Conservation (phyloP, 2,329 filamentous ascomycete genomes). For the Aspergillus glaucus region DNA sequence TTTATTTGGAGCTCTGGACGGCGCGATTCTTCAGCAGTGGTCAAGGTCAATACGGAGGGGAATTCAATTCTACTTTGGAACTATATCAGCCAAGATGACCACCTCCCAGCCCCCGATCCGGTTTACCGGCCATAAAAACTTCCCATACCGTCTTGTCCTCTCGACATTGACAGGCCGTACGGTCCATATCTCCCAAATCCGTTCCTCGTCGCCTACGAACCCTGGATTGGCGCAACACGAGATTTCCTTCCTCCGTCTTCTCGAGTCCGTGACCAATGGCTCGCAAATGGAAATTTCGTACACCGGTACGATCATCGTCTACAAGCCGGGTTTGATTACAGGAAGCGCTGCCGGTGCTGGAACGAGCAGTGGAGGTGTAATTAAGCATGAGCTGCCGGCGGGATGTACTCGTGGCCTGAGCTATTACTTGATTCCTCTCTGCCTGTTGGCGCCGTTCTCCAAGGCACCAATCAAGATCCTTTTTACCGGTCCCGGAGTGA, state of each 20-base stretch:
- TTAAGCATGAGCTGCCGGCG: slow-evolving; percentile 73
- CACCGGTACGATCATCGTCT: slow-evolving; percentile 87
- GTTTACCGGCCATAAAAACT: slow-evolving; percentile 77
- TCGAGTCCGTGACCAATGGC: slow-evolving; percentile 93
- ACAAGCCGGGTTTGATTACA: slow-evolving; percentile 86
- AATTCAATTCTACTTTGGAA: neutral
- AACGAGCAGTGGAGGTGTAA: slow-evolving; percentile 61
- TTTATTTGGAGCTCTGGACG: neutral
- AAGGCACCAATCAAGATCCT: slow-evolving; percentile 86
- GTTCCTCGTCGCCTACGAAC: slow-evolving; percentile 73
- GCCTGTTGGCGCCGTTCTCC: slow-evolving; percentile 84
- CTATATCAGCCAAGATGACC: slow-evolving; percentile 25
- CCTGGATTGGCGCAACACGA: slow-evolving; percentile 89
- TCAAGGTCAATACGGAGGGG: slow-evolving; percentile 1
- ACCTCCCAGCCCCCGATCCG: slow-evolving; percentile 51
- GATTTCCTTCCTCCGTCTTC: slow-evolving; percentile 88
- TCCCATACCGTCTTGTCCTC: slow-evolving; percentile 78
- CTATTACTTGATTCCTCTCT: slow-evolving; percentile 87
- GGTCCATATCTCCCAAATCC: slow-evolving; percentile 89
- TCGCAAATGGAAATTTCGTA: slow-evolving; percentile 92
- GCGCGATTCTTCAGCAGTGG: neutral
- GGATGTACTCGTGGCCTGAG: slow-evolving; percentile 74
- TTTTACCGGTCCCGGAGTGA: slow-evolving; percentile 84
- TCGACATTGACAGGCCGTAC: slow-evolving; percentile 85
- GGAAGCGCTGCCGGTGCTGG: slow-evolving; percentile 73